A percentile compares a stretch with the other conserved stretches of the same genome.
phyloP scores from a whole-genome alignment of 2,329 filamentous ascomycete species.

The Dactylellina drechsleri region DNA sequence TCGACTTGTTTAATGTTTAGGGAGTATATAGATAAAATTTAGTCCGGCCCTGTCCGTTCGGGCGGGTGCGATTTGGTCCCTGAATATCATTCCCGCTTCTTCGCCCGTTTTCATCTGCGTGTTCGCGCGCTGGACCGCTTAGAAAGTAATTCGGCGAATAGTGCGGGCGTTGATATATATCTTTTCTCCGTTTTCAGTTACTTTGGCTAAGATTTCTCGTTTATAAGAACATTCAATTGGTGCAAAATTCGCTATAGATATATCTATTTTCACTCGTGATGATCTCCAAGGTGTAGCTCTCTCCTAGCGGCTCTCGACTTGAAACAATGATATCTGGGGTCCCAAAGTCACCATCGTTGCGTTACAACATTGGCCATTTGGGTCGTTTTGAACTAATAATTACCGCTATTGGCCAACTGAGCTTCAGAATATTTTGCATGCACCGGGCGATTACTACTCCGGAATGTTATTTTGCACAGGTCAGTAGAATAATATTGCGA shows the following conservation, averaged over 20 bases:
- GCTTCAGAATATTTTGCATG: no score
- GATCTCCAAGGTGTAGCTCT: background rate
- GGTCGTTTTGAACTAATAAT: background rate
- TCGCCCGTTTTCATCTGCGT: slow-evolving; percentile 19
- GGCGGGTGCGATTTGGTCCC: background rate
- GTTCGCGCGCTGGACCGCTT: background rate
- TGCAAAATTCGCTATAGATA: background rate
- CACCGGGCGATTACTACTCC: no score
- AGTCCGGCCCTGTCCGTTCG: background rate
- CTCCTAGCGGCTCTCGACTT: no score
- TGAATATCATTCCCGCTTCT: slow-evolving; percentile 45
- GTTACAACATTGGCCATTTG: no score
- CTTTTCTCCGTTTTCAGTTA: slow-evolving; percentile 4
- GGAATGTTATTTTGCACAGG: no score
- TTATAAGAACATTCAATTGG: slow-evolving; percentile 10
- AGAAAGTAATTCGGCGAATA: slow-evolving; percentile 18
- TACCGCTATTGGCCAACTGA: no score
- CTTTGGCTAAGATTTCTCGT: background rate
- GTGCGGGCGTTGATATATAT: background rate
- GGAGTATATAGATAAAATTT: background rate
- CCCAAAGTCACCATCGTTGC: no score
- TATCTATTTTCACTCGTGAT: background rate
- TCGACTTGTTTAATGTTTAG: background rate
- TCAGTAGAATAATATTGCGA: no score
- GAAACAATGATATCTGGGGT: no score